Base-by-base conservation (phyloP, 495 filamentous ascomycete genomes). In the Trichocladium uniseriatum region DNA sequence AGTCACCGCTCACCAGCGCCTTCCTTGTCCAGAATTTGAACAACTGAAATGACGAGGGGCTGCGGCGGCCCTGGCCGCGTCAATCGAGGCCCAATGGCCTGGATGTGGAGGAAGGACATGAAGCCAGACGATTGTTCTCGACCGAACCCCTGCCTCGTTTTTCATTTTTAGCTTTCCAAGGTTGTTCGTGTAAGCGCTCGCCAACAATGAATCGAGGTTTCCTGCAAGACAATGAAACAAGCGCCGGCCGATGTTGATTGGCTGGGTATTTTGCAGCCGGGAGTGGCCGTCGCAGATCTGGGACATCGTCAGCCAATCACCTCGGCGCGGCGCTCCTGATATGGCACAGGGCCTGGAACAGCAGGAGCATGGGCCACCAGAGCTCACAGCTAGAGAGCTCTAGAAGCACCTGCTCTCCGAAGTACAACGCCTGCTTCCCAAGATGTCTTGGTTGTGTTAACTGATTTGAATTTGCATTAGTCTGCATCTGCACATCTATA, bases 11-110 rank as follows among this genome's bases (percentile, higher is more conserved):
- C 3, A 3, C 9, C 31, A n/a, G 31, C 10, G 8, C 31, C 31
- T 41, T 19, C 31, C 22, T 21, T 21, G 24, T 11, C 14, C 14
- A n/a, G 28, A 20, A 49, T 20, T 31, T 41, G 48, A 44, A 21
- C 31, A 49, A n/a, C 31, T 41, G 48, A 44, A 21, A 51, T 50
- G 39, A 50, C 38, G 38, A n/a, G n/a, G 19, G 38, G 28, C 46
- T 35, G 46, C 46, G 46, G 38, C 46, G 29, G 38, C 38, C 20
- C 3, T 42, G 47, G 47, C 16, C 19, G 47, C 38, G 18, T 28
- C 5, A 1, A 19, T 13, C 20, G 40, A n/a, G 14, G 34, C 15
- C 48, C 48, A 51, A 51, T 51, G 2, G 35, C 15, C 41, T 39
- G 34, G 40, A 11, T 13, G 27, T 6, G 8, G 35, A 21, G 40